Base-by-base conservation (phyloP, 2,329 filamentous ascomycete species). In the Penicillium sp. region DNA sequence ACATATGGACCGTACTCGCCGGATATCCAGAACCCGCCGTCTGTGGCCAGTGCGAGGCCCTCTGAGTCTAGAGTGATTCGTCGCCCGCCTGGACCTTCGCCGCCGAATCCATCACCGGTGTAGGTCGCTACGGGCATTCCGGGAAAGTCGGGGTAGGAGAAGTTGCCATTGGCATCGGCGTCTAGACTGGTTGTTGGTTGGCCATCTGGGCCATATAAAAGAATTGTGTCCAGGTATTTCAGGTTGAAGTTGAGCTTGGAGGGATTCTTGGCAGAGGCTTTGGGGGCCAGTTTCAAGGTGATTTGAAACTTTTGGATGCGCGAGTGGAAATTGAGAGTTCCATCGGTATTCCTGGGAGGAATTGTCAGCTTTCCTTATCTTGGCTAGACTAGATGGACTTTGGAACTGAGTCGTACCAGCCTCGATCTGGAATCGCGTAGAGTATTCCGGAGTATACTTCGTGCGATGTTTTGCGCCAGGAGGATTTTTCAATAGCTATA, bases 1-100 rank as follows among this genome's bases (percentile, higher is more conserved):
- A 89, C 75, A 63, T 86, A 89, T 0, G 86, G 86, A 0, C 86
- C 87, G 66, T 89, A 88, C 72, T 90, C 88, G 66, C 90, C 88
- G 7, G 78, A 82, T 37, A 89, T 76, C 85, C 86, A 90, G 73
- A 89, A 89, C 0, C 78, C 77, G 12, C 82, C 84, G 52, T 88
- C 82, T 0, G 73, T 61, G 47, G 80, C 81, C 6, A 90, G 76
- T 1, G 84, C 82, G 0, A 91, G 73, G 1, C 87, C 88, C 73
- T 91, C 88, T 0, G 82, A 74, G 65, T 91, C 88, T 2, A 90
- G 66, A 0, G 82, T 70, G 31, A 89, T 79, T 12, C 84, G 77
- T 54, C 77, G 79, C 1, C 84, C 86, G 6, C 86, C 87, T 0
- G 80, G 68, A 0, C 86, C 86, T 2, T 74, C 63, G 6, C 81